Conservation (phyloP, 768 basidiomycete species). For the Calocera viscosa region DNA sequence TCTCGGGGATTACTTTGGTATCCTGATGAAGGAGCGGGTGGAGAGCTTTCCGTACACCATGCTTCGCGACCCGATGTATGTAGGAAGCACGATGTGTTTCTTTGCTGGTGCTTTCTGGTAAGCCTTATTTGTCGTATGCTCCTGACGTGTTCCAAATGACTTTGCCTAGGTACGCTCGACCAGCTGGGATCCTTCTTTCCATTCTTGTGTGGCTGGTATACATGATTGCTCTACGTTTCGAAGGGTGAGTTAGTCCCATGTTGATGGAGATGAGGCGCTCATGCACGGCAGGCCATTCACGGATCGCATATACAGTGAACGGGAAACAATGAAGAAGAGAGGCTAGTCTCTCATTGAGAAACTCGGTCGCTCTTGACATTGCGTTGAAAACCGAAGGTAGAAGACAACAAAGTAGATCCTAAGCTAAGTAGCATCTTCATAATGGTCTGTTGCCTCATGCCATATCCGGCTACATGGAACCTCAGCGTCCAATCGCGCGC, state of each 20-base stretch:
- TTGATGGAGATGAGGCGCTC: neutral
- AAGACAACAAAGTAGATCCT: neutral
- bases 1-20: conserved; percentile 69
- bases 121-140: conserved; percentile 20
- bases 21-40: conserved; percentile 44
- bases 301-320: neutral
- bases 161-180: neutral
- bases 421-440: neutral
- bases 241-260: conserved; percentile 31
- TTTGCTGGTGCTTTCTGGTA: conserved; percentile 76
- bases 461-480: neutral
- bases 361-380: neutral
- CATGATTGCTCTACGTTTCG: conserved; percentile 67
- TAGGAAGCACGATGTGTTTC: conserved; percentile 87
- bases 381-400: neutral
- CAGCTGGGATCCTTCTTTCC: conserved; percentile 4
- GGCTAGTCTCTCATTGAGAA: neutral
- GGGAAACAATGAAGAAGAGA: neutral
- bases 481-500: conserved; percentile 20
- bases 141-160: neutral
- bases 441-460: neutral
- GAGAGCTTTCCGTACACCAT: conserved; percentile 96
- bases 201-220: conserved; percentile 76
- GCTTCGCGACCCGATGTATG: conserved; percentile 89
- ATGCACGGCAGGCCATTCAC: neutral